A percentile compares a stretch with the other conserved stretches of the same genome.
phyloP scores from a whole-genome alignment of 169 alveolate species.

The Plasmodium inui region DNA sequence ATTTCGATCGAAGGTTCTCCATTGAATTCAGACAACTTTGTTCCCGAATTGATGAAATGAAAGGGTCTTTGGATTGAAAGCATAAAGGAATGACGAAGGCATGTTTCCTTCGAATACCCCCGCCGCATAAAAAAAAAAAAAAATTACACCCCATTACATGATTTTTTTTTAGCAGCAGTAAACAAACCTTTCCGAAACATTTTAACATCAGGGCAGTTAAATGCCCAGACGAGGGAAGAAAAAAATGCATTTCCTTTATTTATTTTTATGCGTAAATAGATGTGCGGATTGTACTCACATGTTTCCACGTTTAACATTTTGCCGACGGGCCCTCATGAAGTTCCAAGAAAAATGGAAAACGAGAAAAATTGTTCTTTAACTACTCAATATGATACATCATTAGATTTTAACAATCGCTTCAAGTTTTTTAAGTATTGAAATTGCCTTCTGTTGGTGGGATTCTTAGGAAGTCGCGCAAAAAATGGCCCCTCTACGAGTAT shows the following conservation, averaged over 20 bases:
- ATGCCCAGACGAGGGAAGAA: not conserved
- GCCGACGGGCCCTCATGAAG: not conserved
- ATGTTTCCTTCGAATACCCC: not conserved
- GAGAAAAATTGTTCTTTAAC: no score
- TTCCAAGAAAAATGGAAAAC: not conserved
- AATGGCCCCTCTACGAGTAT: not conserved
- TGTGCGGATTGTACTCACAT: not conserved
- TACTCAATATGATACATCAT: not conserved
- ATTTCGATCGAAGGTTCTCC: not conserved
- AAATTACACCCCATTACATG: not conserved
- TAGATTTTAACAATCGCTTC: not conserved
- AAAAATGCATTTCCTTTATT: not conserved
- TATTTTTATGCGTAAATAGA: not conserved
- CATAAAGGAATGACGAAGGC: not conserved
- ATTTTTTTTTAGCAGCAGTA: not conserved
- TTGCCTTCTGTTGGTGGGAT: not conserved
- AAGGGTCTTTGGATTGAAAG: not conserved
- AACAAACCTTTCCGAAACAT: not conserved
- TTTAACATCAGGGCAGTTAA: not conserved
- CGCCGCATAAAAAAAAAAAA: not conserved
- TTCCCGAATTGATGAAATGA: not conserved
- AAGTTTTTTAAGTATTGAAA: not conserved
- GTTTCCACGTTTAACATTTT: not conserved
- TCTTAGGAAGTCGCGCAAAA: not conserved
- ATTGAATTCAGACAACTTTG: not conserved